Evolutionary conservation across 2,329 filamentous ascomycete species (phyloP), one percentile per base, ranked within the genome.

Genomic region (Cytospora piceae): DNA sequence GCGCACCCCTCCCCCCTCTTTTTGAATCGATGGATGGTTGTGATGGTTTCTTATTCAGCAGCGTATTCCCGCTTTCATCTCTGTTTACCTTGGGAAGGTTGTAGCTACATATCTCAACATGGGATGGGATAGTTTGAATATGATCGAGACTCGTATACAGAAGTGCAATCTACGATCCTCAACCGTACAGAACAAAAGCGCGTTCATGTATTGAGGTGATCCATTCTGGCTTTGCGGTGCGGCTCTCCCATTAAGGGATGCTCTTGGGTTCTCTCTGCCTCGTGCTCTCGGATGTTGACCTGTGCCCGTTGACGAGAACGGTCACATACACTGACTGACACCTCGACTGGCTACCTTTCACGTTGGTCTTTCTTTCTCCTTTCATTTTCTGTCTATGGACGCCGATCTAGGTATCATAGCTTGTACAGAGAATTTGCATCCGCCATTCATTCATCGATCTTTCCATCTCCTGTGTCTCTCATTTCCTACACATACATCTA

Each of bases 401-500:
- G 62, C 65, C 65, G 58, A 65, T 62, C 59, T 67, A 59, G 65
- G 65, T 67, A 67, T 67, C 65, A 67, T 65, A 65, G 58, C 63
- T 65, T 61, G 58, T 65, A 65, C 65, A 65, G 62, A 65, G 58
- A 61, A 14, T 61, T 37, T 61, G 58, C 58, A 65, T 37, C 49
- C 49, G 55, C 42, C 63, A 55, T 27, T 57, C 12, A 22, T 54
- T 57, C 37, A 49, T n/a, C 55, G 34, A 37, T 24, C 31, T 51
- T 51, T 9, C 57, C 57, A 34, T 59, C 39, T n/a, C 57, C 32
- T 2, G 3, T 32, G 24, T 22, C 24, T 24, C 20, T 24, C 22
- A 17, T 55, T 17, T 22, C 24, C 12, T 4, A 46, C 2, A 27
- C 8, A 27, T 37, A 34, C 24, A 27, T 69, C 74, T 84, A 94